Percentiles rank a stretch among this genome's conserved stretches.
Evolutionary conservation across 495 filamentous ascomycete genomes (phyloP).

Genomic region (Daldinia caldariorum): DNA sequence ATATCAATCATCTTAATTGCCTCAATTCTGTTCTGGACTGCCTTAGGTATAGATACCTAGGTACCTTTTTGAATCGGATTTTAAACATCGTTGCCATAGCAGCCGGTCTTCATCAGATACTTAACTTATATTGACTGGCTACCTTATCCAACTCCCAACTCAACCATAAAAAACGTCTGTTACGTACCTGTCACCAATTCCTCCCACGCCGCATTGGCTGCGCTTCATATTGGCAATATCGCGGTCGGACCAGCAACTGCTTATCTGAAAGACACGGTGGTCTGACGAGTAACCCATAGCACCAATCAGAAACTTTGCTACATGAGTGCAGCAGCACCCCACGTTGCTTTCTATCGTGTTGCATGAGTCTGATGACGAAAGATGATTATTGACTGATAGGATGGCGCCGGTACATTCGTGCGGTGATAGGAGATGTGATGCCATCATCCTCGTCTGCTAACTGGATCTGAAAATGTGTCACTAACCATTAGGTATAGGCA

Average conservation of each 20-base stretch:
- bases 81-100: conserved; percentile 23
- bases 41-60: too few species aligned
- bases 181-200: conserved; percentile 7
- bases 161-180: background rate
- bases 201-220: background rate
- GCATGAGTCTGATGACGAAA: conserved; percentile 14
- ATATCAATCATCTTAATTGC: conserved; percentile 13
- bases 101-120: conserved; percentile 17
- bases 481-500: too few species aligned
- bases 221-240: conserved; percentile 15
- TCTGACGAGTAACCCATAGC: conserved; percentile 16
- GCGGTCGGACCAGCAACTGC: conserved; percentile 17
- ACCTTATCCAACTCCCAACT: too few species aligned
- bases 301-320: conserved; percentile 26
- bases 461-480: background rate
- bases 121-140: too few species aligned
- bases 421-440: conserved; percentile 14
- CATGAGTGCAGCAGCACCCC: conserved; percentile 17
- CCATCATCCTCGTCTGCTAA: conserved; percentile 8
- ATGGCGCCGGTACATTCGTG: conserved; percentile 3
- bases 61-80: conserved; percentile 28
- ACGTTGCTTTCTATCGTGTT: conserved; percentile 6
- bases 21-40: too few species aligned
- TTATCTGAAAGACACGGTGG: conserved; percentile 22
- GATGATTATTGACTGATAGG: conserved; percentile 17